Conservation (phyloP, 352 stramenopile species). For the Phytopythium helicoides region DNA sequence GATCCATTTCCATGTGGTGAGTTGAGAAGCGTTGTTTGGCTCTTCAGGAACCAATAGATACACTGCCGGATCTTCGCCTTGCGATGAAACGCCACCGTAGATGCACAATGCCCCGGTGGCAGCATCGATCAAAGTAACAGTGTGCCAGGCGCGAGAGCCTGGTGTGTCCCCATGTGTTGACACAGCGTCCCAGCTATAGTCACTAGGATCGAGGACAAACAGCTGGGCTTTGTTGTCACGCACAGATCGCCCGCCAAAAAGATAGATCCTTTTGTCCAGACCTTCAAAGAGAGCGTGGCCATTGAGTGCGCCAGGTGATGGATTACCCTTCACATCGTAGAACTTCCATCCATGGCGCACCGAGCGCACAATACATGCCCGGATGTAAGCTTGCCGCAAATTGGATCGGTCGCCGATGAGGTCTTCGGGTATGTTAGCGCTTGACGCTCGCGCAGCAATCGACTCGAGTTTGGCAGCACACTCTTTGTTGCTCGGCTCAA, state of each 20-base stretch:
- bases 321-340: slow-evolving; percentile 54
- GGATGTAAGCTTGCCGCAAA: slow-evolving; percentile 17
- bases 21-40: background rate
- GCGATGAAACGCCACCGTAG: slow-evolving; percentile 60
- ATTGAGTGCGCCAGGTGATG: slow-evolving; percentile 58
- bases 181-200: slow-evolving; percentile 52
- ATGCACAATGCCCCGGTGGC: slow-evolving; percentile 25
- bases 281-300: slow-evolving; percentile 55
- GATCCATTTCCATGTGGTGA: slow-evolving; percentile 20
- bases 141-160: slow-evolving; percentile 61
- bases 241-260: slow-evolving; percentile 60
- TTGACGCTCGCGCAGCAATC: slow-evolving; percentile 17
- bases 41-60: slow-evolving; percentile 25
- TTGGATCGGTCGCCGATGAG: background rate
- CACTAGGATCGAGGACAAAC: slow-evolving; percentile 41
- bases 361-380: slow-evolving; percentile 29
- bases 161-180: slow-evolving; percentile 21
- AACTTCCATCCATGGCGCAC: slow-evolving; percentile 43
- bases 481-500: slow-evolving; percentile 57
- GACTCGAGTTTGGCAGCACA: slow-evolving; percentile 32
- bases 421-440: background rate
- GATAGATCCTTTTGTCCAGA: slow-evolving; percentile 17
- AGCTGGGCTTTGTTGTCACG: slow-evolving; percentile 52
- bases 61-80: slow-evolving; percentile 45
- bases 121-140: slow-evolving; percentile 24